phyloP scores from a whole-genome alignment of 2,329 filamentous ascomycete species.

The Cladosporium sp. region DNA sequence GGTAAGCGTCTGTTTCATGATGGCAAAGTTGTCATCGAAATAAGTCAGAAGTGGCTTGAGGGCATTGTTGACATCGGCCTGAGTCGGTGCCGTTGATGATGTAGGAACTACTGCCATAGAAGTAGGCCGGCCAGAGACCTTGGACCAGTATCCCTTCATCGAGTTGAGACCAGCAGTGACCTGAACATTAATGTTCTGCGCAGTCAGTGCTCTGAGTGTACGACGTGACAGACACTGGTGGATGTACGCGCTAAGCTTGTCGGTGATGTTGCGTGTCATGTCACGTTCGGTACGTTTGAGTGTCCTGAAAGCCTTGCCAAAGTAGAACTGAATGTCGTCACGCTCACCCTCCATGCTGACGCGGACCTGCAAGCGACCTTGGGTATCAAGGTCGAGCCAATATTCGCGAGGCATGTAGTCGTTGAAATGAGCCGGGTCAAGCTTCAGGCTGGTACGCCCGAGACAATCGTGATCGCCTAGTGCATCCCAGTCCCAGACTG shows the following conservation, averaged over 20 bases:
- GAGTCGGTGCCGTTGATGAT: conserved; percentile 51
- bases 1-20: conserved; percentile 96
- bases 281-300: conserved; percentile 94
- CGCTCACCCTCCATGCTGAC: conserved; percentile 99
- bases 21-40: conserved; percentile 97
- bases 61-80: conserved; percentile 74
- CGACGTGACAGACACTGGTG: conserved; percentile 82
- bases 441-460: conserved; percentile 90
- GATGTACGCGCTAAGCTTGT: conserved; percentile 96
- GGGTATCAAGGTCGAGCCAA: conserved; percentile 95
- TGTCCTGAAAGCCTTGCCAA: conserved; percentile 93
- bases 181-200: conserved; percentile 64
- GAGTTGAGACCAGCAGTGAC: conserved; percentile 51
- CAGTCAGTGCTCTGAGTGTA: conserved; percentile 72
- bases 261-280: conserved; percentile 97
- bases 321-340: conserved; percentile 98
- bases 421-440: conserved; percentile 96
- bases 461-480: conserved; percentile 98
- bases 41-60: conserved; percentile 85
- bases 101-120: conserved; percentile 24
- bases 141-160: conserved; percentile 66
- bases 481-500: conserved; percentile 97
- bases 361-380: conserved; percentile 82
- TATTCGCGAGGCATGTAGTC: conserved; percentile 96
- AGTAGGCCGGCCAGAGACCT: conserved; percentile 39